Conservation (phyloP, 257 asterid species). For the Fraxinus cuspidata region DNA sequence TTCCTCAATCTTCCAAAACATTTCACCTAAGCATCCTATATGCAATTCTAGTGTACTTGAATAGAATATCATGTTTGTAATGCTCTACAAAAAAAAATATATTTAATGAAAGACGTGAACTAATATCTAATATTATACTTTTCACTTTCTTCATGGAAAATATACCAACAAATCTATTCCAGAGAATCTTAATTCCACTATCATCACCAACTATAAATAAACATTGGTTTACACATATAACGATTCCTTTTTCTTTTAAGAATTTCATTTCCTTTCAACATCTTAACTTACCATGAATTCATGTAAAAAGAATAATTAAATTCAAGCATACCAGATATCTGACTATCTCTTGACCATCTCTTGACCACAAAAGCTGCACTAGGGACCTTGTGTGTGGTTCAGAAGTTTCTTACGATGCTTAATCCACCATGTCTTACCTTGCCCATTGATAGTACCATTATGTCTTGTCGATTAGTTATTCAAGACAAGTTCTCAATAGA, state of each 20-base stretch:
- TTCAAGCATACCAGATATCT: slow-evolving; percentile 61
- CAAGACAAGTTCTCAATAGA: slow-evolving; percentile 25
- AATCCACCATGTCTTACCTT: slow-evolving; percentile 91
- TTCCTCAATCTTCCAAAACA: too few relatives aligned
- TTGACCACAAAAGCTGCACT: slow-evolving; percentile 96
- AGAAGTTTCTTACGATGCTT: slow-evolving; percentile 58
- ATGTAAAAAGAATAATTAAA: neutral
- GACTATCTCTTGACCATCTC: slow-evolving; percentile 76
- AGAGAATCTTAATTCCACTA: slow-evolving; percentile 13
- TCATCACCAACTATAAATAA: neutral
- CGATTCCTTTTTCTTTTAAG: neutral
- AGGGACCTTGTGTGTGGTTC: slow-evolving; percentile 93
- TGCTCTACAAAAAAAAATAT: too few relatives aligned
- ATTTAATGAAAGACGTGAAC: too few relatives aligned
- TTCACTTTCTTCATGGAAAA: slow-evolving; percentile 8
- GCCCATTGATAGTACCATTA: slow-evolving; percentile 88
- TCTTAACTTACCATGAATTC: slow-evolving; percentile 7
- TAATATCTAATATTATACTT: neutral
- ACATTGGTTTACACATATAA: neutral
- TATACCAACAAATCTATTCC: neutral
- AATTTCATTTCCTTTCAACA: slow-evolving; percentile 9
- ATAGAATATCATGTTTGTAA: too few relatives aligned
- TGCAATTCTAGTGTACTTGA: too few relatives aligned
- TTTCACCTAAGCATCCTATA: too few relatives aligned
- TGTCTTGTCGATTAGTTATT: slow-evolving; percentile 57